Evolutionary conservation across 108 stramenopile genomes (phyloP).

Genomic region (Aurantiochytrium sp.): DNA sequence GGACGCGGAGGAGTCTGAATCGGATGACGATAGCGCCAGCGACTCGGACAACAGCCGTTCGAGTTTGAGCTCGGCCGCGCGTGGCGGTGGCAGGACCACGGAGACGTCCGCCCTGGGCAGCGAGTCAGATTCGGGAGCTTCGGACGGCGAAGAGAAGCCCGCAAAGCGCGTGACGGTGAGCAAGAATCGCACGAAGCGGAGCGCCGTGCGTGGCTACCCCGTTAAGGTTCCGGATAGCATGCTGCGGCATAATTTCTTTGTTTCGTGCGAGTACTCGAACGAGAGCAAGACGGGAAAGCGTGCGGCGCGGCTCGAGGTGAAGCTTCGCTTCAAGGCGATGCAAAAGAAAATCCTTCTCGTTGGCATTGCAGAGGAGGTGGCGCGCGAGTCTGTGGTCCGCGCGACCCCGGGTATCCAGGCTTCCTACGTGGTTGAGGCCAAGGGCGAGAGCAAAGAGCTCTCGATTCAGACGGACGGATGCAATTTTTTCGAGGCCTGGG

Average conservation of each 20-base stretch:
- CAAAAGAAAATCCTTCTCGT: slow-evolving; percentile 91
- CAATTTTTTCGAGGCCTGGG: slow-evolving; percentile 86
- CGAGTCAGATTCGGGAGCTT: not conserved
- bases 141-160: not conserved
- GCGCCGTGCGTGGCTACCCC: not conserved
- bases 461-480: slow-evolving; percentile 81
- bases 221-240: not conserved
- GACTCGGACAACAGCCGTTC: not conserved
- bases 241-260: not conserved
- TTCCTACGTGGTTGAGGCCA: slow-evolving; percentile 63
- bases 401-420: slow-evolving; percentile 66
- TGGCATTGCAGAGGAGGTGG: slow-evolving; percentile 80
- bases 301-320: not conserved
- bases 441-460: slow-evolving; percentile 66
- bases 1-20: slow-evolving; percentile 21
- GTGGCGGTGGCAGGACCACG: not conserved
- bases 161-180: not conserved
- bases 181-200: not conserved
- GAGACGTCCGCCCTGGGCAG: not conserved
- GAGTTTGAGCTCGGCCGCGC: too few species aligned
- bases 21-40: slow-evolving; percentile 32
- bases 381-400: slow-evolving; percentile 65
- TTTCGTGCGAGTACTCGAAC: not conserved
- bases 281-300: not conserved
- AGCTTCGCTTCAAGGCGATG: not conserved